phyloP scores from a whole-genome alignment of 805 yeast species.

The Pichia insulana region DNA sequence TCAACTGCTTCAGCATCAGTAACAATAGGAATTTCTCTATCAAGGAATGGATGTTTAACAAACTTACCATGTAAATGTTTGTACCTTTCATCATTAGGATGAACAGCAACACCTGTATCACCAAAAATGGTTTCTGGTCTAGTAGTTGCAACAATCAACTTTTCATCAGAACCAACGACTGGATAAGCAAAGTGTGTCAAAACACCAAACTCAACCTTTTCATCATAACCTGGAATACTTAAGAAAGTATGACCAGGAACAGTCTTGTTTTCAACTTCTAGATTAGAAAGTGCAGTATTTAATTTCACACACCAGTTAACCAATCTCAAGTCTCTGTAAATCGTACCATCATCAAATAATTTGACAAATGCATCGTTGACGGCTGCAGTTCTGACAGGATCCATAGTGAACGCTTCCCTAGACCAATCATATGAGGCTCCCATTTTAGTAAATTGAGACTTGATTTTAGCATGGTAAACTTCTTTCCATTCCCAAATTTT shows the following conservation, averaged over 20 bases:
- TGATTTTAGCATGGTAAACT: slow-evolving; percentile 79
- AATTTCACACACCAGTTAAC: slow-evolving; percentile 95
- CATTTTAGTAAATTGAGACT: slow-evolving; percentile 70
- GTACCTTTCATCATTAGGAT: slow-evolving; percentile 90
- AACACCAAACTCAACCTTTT: slow-evolving; percentile 91
- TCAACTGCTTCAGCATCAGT: slow-evolving; percentile 92
- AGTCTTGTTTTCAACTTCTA: slow-evolving; percentile 92
- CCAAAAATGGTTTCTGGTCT: slow-evolving; percentile 98
- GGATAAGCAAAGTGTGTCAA: slow-evolving; percentile 92
- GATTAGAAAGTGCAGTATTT: slow-evolving; percentile 90
- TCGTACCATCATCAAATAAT: slow-evolving; percentile 88
- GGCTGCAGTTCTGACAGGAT: slow-evolving; percentile 66
- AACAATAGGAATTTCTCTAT: slow-evolving; percentile 77
- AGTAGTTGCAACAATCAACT: slow-evolving; percentile 87
- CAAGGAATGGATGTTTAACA: slow-evolving; percentile 83
- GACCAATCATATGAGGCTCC: slow-evolving; percentile 98
- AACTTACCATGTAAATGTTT: slow-evolving; percentile 90
- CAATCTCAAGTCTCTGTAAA: slow-evolving; percentile 87
- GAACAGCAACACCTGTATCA: slow-evolving; percentile 96
- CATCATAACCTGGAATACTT: slow-evolving; percentile 83
- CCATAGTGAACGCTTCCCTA: slow-evolving; percentile 88
- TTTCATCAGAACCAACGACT: slow-evolving; percentile 80
- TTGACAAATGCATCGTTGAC: slow-evolving; percentile 88
- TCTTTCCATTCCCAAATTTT: slow-evolving; percentile 99
- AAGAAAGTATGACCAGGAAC: slow-evolving; percentile 73